Evolutionary conservation across 257 asterid genomes (phyloP).

Genomic region (Cinchona pubescens): DNA sequence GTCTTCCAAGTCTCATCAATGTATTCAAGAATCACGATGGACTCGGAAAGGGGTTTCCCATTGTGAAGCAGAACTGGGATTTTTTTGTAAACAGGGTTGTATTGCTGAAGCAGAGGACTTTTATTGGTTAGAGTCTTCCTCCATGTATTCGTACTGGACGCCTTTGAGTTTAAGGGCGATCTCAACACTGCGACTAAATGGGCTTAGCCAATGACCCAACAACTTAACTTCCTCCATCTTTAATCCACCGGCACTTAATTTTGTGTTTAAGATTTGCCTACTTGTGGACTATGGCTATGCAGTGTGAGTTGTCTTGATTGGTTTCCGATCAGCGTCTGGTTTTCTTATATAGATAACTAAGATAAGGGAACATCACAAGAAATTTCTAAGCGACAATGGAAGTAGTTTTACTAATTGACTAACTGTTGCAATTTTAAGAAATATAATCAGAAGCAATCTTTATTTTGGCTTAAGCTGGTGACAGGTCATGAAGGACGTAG

Average conservation of each 20-base stretch:
- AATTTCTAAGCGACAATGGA: not conserved
- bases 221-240: constrained; percentile 48
- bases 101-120: constrained; percentile 33
- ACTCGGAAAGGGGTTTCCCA: too few relatives aligned
- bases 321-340: not conserved
- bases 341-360: too few relatives aligned
- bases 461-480: not conserved
- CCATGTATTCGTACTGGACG: constrained; percentile 34
- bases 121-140: constrained; percentile 37
- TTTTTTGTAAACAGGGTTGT: too few relatives aligned
- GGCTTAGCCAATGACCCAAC: constrained; percentile 39
- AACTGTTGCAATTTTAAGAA: not conserved
- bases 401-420: not conserved
- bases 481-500: not conserved
- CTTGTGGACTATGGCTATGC: not conserved
- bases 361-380: not conserved
- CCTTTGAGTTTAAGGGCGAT: constrained; percentile 45
- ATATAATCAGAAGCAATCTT: too few relatives aligned
- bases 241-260: not conserved
- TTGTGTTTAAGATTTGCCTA: not conserved
- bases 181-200: constrained; percentile 40
- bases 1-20: constrained; percentile 47
- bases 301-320: not conserved
- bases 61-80: too few relatives aligned
- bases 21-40: constrained; percentile 40